Conservation (phyloP, 2,329 filamentous ascomycete species). For the Phialophora verrucosa region DNA sequence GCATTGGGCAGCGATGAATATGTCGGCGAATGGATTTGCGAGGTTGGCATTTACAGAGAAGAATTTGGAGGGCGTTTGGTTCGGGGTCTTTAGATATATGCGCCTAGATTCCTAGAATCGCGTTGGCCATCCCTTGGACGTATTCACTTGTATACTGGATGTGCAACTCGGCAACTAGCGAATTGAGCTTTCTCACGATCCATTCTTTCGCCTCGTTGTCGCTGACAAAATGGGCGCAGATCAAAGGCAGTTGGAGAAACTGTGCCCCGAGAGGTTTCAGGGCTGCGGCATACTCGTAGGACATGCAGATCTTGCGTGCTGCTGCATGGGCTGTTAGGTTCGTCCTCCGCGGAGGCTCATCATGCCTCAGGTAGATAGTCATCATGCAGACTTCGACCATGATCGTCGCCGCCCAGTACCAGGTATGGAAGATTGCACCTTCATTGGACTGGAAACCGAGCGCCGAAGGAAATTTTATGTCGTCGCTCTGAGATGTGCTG, state of each 20-base stretch:
- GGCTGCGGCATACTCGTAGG: neutral
- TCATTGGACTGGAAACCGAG: neutral
- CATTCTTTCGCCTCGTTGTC: neutral
- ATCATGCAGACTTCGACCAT: slow-evolving; percentile 8
- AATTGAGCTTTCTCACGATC: slow-evolving; percentile 8
- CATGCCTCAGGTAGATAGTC: neutral
- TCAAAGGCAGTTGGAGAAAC: slow-evolving; percentile 9
- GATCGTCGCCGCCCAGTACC: neutral
- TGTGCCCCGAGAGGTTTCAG: slow-evolving; percentile 13
- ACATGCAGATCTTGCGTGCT: slow-evolving; percentile 8
- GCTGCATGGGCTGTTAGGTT: neutral
- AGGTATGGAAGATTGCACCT: slow-evolving; percentile 6
- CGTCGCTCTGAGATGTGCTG: neutral
- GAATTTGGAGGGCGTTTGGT: neutral
- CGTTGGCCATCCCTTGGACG: neutral
- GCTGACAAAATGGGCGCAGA: slow-evolving; percentile 9
- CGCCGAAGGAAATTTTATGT: neutral
- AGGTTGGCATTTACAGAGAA: neutral
- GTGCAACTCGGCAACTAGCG: slow-evolving; percentile 10
- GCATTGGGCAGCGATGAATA: neutral
- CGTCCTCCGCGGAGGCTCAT: neutral
- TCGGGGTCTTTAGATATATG: too few relatives aligned
- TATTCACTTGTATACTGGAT: slow-evolving; percentile 4
- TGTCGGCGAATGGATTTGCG: slow-evolving; percentile 1
- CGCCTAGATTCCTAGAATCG: neutral